Evolutionary conservation across 176 grass and related monocot species (phyloP), one percentile per base, ranked within the genome.

Genomic region (Poa annua): DNA sequence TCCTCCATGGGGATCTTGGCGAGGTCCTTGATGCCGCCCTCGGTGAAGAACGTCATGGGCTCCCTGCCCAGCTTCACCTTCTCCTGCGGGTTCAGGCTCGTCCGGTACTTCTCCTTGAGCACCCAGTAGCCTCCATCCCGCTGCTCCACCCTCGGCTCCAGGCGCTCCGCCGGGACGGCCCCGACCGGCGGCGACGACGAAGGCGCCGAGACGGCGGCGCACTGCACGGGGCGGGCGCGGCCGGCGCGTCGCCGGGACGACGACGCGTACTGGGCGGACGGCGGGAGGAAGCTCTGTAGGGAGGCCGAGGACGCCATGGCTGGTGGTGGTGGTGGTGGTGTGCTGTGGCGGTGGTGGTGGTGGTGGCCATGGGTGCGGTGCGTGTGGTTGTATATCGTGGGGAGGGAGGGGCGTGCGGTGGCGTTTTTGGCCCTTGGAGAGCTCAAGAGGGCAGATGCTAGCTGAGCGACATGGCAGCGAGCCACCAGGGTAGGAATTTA

Each of bases 1-100:
- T 93, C 89, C 80, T 95, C 91, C 83, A 95, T 86, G 45, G 89
- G 57, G 63, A 86, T 36, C 24, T 86, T 79, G 39, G 96, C 90
- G 20, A 98, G 83, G 45, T 98, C 91, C 26, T 72, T 81, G 84
- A 98, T 90, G 63, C 87, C 91, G 59, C 78, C 87, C 76, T 98
- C 91, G 26, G 90, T 91, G 86, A 95, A 89, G 64, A 98, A 80
- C 8, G 66, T 59, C 91, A 95, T 98, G 32, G 96, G 92, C 48
- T 98, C 92, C 89, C 91, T 98, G 80, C 83, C 89, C 39, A 98
- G 61, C 96, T 98, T 98, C 82, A 93, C 88, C 87, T 98, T 98
- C 87, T 95, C 96, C 75, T 88, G 91, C 49, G 96, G 96, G 80
- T 98, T 98, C 61, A 95, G 90, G 67, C 87, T 91, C 26, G 89